phyloP scores from a whole-genome alignment of 805 yeast species.

The Saccharomycopsis oosterbeekiorum region DNA sequence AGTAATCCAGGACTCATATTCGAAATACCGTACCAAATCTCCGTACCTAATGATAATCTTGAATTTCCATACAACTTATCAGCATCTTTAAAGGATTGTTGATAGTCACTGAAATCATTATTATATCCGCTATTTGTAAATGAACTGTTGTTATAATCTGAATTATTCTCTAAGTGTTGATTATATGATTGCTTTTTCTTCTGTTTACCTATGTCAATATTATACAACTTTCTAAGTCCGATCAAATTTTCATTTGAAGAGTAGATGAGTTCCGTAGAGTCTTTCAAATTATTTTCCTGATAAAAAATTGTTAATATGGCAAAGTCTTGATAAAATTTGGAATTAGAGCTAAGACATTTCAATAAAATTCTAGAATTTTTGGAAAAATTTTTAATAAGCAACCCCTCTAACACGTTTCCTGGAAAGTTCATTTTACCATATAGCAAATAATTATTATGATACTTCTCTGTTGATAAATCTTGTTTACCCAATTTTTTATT shows the following conservation, averaged over 20 bases:
- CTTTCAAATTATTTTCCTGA: slow-evolving; percentile 56
- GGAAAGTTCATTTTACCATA: slow-evolving; percentile 90
- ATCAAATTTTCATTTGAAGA: slow-evolving; percentile 76
- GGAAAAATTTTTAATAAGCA: slow-evolving; percentile 59
- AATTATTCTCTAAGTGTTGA: background rate
- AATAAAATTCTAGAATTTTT: slow-evolving; percentile 53
- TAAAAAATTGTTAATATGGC: slow-evolving; percentile 56
- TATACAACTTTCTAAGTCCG: slow-evolving; percentile 74
- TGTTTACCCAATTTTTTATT: slow-evolving; percentile 2
- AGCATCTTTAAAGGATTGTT: background rate
- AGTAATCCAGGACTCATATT: slow-evolving; percentile 87
- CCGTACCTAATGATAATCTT: slow-evolving; percentile 68
- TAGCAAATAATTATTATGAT: slow-evolving; percentile 31
- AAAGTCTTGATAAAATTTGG: slow-evolving; percentile 42
- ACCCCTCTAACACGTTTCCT: slow-evolving; percentile 76
- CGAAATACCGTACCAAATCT: slow-evolving; percentile 76
- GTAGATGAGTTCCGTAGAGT: slow-evolving; percentile 64
- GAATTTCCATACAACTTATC: slow-evolving; percentile 43
- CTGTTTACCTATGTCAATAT: slow-evolving; percentile 30
- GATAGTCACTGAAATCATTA: background rate
- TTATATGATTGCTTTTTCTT: background rate
- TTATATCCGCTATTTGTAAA: background rate
- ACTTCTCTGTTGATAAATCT: background rate
- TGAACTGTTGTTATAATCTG: background rate
- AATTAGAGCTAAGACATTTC: slow-evolving; percentile 56